Conservation (phyloP, 2,329 filamentous ascomycete genomes). For the Podosphaera leucotricha region DNA sequence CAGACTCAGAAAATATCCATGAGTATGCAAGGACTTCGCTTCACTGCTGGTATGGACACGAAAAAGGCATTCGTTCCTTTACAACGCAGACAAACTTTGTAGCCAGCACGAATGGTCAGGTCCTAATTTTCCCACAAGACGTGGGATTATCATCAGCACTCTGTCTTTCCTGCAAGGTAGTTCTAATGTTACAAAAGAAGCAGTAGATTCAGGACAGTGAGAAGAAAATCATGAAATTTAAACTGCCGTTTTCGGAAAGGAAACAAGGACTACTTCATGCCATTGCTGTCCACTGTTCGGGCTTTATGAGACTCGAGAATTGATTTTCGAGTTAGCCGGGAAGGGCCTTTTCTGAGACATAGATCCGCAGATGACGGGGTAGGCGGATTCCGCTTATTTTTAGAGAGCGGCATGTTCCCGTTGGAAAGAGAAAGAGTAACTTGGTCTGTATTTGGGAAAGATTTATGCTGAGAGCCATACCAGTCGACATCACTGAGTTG, state of each 20-base stretch:
- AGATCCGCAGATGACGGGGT: background rate
- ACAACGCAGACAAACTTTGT: background rate
- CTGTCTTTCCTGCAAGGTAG: conserved; percentile 2
- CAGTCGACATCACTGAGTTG: conserved; percentile 96
- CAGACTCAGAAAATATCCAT: background rate
- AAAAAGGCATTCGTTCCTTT: background rate
- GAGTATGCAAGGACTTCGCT: background rate
- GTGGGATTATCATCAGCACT: conserved; percentile 11
- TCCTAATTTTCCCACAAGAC: conserved; percentile 9
- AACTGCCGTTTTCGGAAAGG: background rate
- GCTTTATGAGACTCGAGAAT: conserved; percentile 11
- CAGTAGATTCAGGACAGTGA: background rate
- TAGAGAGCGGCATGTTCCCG: conserved; percentile 1
- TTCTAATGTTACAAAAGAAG: conserved; percentile 2
- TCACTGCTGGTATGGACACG: background rate
- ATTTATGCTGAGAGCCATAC: conserved; percentile 29
- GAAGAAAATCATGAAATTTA: background rate
- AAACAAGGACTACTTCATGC: conserved; percentile 6
- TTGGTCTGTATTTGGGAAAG: conserved; percentile 5
- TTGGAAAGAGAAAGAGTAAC: conserved; percentile 1
- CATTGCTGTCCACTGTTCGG: conserved; percentile 2
- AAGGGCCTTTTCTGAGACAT: conserved; percentile 2
- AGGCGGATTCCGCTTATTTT: background rate
- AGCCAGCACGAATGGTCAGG: conserved; percentile 8
- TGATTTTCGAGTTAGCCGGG: conserved; percentile 8